A percentile compares a stretch with the other conserved stretches of the same genome.
Conservation (phyloP, 2,329 filamentous ascomycete genomes). For the Trichoderma gracile region DNA sequence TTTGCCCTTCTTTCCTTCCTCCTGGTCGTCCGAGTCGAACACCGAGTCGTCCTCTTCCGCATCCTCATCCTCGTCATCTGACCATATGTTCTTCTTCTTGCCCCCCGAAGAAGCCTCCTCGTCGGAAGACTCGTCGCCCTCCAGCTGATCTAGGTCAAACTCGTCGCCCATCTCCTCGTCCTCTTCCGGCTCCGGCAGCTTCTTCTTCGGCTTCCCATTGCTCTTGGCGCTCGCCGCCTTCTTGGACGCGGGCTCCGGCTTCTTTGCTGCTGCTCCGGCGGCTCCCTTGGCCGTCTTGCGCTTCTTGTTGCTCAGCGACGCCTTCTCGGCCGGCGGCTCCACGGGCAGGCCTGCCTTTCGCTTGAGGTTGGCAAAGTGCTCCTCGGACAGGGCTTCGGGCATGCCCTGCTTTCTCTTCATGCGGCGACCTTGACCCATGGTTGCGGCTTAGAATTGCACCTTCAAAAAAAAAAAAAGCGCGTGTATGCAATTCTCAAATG, state of each 20-base stretch:
- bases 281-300: constrained; percentile 39
- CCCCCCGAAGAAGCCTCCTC: constrained; percentile 15
- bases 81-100: constrained; percentile 26
- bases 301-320: constrained; percentile 65
- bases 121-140: constrained; percentile 41
- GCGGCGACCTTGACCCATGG: constrained; percentile 85
- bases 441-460: constrained; percentile 36
- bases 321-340: constrained; percentile 51
- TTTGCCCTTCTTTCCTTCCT: constrained; percentile 44
- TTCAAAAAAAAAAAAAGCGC: no score
- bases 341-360: constrained; percentile 76
- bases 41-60: constrained; percentile 58
- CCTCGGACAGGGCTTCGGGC: constrained; percentile 79
- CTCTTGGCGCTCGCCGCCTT: constrained; percentile 29
- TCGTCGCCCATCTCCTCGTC: constrained; percentile 46
- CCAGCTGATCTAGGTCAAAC: constrained; percentile 51
- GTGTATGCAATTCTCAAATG: constrained; percentile 5
- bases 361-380: constrained; percentile 76
- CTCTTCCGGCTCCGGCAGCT: constrained; percentile 36
- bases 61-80: constrained; percentile 39
- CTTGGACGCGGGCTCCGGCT: constrained; percentile 37
- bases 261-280: constrained; percentile 33
- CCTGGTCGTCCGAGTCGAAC: constrained; percentile 71
- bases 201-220: constrained; percentile 34
- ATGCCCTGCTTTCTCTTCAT: constrained; percentile 89